Base-by-base conservation (phyloP, 768 basidiomycete genomes). In the Paxillus rubicundulus region DNA sequence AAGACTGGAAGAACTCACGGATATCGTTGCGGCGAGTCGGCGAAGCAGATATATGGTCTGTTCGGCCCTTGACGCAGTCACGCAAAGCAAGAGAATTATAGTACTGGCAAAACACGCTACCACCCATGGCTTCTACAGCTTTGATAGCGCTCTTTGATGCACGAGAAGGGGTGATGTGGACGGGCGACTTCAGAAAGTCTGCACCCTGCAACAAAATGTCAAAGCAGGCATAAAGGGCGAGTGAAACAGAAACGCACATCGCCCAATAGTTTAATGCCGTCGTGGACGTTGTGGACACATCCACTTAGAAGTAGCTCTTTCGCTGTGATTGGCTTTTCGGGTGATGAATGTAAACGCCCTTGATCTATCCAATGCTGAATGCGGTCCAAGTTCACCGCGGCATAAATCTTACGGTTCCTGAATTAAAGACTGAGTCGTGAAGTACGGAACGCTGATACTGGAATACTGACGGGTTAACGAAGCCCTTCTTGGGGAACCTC, bases 311-410 rank as follows among this genome's bases (percentile, higher is more conserved):
- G 74, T 24, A 98, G 72, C 56, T 93, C 88, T 32, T 79, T 82
- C 38, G 92, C 92, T 18, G 93, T 97, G 48, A 99, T 98, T 5
- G 93, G 89, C 39, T 82, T 78, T 47, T 86, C 84, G 12, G 84
- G 85, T 0, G 88, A 83, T 1, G 89, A 92, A 32, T 80, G 74
- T 43, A 98, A 73, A 42, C 91, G 82, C 4, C 91, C 90, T 64
- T 86, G 81, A 61, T 91, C 84, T 65, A 99, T 85, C 91, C 92
- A 98, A 65, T 87, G 75, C 60, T 96, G 93, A 59, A 99, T 80
- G 46, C 88, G 81, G 66, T 93, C 86, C 34, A 98, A 75, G 59
- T 95, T 93, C 13, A 98, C 77, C 2, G 91, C 86, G 4, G 90
- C 88, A 73, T 82, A 95, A 5, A 73, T 82, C 65, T 85, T 87